Percentiles rank a stretch among this genome's conserved stretches.
Conservation (phyloP, 257 asterid genomes). For the Cruciata laevipes region DNA sequence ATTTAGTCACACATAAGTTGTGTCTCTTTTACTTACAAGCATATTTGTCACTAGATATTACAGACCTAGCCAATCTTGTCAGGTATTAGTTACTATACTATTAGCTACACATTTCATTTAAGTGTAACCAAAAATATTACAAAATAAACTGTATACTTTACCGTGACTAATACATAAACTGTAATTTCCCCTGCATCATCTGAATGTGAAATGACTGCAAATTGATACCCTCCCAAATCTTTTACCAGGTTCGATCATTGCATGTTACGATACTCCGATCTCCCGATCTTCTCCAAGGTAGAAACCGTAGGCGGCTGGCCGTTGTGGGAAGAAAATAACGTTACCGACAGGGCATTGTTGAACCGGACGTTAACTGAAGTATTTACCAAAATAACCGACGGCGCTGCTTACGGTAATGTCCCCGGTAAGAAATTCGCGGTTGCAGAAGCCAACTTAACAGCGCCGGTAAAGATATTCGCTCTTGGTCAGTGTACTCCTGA, state of each 20-base stretch:
- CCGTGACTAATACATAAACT: too few species aligned
- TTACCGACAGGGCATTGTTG: neutral
- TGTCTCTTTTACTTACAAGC: too few species aligned
- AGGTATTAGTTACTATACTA: too few species aligned
- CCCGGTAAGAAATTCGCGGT: conserved; percentile 10
- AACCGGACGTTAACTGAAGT: neutral
- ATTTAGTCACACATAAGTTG: too few species aligned
- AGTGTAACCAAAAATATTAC: too few species aligned
- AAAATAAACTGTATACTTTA: too few species aligned
- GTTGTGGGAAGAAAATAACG: neutral
- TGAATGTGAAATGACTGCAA: too few species aligned
- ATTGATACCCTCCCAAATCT: too few species aligned
- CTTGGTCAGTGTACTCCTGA: conserved; percentile 27
- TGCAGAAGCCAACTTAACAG: neutral
- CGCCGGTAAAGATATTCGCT: neutral
- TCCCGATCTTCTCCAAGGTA: neutral
- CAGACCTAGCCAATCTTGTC: too few species aligned
- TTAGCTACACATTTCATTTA: too few species aligned
- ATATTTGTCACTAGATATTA: too few species aligned
- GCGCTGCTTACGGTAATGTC: neutral
- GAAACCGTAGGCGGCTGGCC: neutral
- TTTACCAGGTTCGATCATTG: conserved; percentile 6
- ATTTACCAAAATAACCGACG: neutral
- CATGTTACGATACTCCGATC: conserved; percentile 17
- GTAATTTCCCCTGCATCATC: too few species aligned